Conservation (phyloP, 2,329 filamentous ascomycete species). For the Harringtonia lauricola region DNA sequence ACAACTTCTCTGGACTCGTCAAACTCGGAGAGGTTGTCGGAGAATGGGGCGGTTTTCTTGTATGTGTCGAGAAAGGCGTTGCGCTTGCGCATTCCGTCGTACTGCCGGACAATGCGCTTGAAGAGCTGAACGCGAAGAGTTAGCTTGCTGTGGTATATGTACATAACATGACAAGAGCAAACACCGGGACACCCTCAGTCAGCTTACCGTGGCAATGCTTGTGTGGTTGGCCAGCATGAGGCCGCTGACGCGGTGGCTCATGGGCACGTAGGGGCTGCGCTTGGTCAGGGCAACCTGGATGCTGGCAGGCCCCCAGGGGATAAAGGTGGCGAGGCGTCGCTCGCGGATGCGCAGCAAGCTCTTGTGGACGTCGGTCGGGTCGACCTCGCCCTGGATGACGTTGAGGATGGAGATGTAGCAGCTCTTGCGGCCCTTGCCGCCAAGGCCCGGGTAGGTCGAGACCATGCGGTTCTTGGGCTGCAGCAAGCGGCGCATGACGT, state of each 20-base stretch:
- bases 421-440: slow-evolving; percentile 59
- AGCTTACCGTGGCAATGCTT: slow-evolving; percentile 70
- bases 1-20: slow-evolving; percentile 91
- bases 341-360: slow-evolving; percentile 92
- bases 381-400: slow-evolving; percentile 97
- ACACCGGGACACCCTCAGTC: too few species aligned
- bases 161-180: background rate
- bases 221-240: slow-evolving; percentile 98
- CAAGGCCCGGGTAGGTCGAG: slow-evolving; percentile 67
- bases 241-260: slow-evolving; percentile 87
- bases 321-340: slow-evolving; percentile 86
- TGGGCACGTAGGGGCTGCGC: slow-evolving; percentile 89
- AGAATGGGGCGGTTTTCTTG: slow-evolving; percentile 89
- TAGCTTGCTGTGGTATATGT: background rate
- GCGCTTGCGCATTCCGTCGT: slow-evolving; percentile 87
- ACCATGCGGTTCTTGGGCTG: slow-evolving; percentile 99
- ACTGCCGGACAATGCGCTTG: slow-evolving; percentile 85
- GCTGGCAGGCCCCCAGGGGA: slow-evolving; percentile 94
- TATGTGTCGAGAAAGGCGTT: slow-evolving; percentile 96
- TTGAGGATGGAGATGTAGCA: slow-evolving; percentile 99
- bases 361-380: slow-evolving; percentile 97
- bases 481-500: slow-evolving; percentile 90
- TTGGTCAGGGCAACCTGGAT: slow-evolving; percentile 97
- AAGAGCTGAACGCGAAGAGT: slow-evolving; percentile 48
- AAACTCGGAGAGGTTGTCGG: slow-evolving; percentile 86